Base-by-base conservation (phyloP, 441 rosid species). In the Pelargonium cotyledonis region DNA sequence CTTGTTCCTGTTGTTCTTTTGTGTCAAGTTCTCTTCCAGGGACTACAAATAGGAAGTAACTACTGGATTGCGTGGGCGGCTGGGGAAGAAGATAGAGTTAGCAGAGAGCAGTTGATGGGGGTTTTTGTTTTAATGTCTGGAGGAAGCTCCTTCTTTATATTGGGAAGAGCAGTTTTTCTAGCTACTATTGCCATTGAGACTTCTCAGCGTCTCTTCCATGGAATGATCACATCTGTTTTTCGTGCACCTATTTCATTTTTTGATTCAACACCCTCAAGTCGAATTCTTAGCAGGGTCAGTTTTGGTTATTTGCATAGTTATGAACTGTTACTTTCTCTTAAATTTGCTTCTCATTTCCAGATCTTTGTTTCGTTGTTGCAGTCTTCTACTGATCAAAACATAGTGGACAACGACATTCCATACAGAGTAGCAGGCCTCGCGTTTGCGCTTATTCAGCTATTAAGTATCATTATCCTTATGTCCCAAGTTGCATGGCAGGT, bases 21-120 rank as follows among this genome's bases (percentile, higher is more conserved):
- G 80, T 96, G 97, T 55, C 99, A 95, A 81, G 81, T 88, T 69
- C 78, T 83, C 19, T 95, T 89, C 85, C 99, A 95, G 80, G 70
- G 83, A 66, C 79, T 95, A 47, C 97, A 95, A 80, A 82, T 91
- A 55, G 87, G 89, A 43, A 91, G 99, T 68, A 95, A 95, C 68
- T 95, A 91, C 73, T 95, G 99, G 99, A 91, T 95, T 91, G 96
- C 99, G 57, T 91, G 97, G 97, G 79, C 90, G 75, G 83, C 87
- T 77, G 89, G 96, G 69, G 83, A 81, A 31, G 70, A 72, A 10
- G 66, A 57, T 67, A 40, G 26, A 29, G 77, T 85, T 67, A 69
- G 72, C 61, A 70, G 76, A 40, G 61, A 69, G 65, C 68, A 80
- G 73, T 63, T 87, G 75, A 80, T 85, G 14, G 79, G 85, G 61